A percentile compares a stretch with the other conserved stretches of the same genome.
Conservation (phyloP, 495 filamentous ascomycete genomes). For the Aspergillus steynii region DNA sequence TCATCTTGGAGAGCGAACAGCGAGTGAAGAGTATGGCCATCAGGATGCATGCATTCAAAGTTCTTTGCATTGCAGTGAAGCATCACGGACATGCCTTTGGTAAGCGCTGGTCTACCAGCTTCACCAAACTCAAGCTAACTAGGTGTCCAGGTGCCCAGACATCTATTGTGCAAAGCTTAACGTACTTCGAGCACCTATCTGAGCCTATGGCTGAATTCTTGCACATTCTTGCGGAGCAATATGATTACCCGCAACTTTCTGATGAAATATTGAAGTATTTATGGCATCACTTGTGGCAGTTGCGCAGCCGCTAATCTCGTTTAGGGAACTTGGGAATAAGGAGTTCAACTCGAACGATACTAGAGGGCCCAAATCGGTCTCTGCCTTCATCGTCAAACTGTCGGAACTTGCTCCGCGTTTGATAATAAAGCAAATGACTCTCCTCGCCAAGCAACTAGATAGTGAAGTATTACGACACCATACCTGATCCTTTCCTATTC, state of each 20-base stretch:
- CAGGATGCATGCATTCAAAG: conserved; percentile 95
- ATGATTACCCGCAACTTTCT: conserved; percentile 93
- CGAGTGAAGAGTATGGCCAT: conserved; percentile 88
- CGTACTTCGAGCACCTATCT: conserved; percentile 96
- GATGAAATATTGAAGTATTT: conserved; percentile 79
- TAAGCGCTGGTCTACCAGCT: conserved; percentile 38
- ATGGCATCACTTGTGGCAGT: not conserved
- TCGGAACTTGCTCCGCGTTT: conserved; percentile 91
- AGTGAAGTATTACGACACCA: conserved; percentile 69
- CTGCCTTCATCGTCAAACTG: conserved; percentile 90
- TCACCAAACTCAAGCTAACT: conserved; percentile 17
- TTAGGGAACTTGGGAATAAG: conserved; percentile 88
- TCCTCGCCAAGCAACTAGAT: conserved; percentile 89
- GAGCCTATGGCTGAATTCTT: conserved; percentile 99
- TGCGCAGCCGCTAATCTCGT: conserved; percentile 22
- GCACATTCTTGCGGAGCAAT: conserved; percentile 94
- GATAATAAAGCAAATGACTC: conserved; percentile 96
- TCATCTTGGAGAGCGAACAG: conserved; percentile 91
- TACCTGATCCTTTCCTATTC: not conserved
- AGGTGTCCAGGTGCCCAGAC: conserved; percentile 81
- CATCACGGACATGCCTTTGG: conserved; percentile 97
- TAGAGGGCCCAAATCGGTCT: conserved; percentile 95
- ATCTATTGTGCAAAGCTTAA: conserved; percentile 93
- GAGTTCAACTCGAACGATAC: conserved; percentile 97
- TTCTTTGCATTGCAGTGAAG: conserved; percentile 94